Conservation (phyloP, 129 eudicot species). For the Artemisia argyi region DNA sequence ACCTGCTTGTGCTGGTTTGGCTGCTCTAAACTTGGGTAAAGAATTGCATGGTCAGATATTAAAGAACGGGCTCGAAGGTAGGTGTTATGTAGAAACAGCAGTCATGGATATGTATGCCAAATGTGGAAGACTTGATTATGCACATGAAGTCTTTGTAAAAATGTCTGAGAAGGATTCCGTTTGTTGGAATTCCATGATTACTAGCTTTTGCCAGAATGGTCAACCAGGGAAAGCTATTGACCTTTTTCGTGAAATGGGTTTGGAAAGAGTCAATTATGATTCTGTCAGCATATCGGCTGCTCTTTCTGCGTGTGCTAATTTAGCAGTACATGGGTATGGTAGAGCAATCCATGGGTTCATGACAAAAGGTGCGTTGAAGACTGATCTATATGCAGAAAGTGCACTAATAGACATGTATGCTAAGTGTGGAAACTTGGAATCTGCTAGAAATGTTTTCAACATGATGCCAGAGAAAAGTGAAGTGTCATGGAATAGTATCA, state of each 20-base stretch:
- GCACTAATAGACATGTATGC: slow-evolving; percentile 75
- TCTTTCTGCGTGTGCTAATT: slow-evolving; percentile 72
- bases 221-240: slow-evolving; percentile 64
- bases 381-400: slow-evolving; percentile 61
- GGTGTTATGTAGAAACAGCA: slow-evolving; percentile 67
- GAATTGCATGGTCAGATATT: slow-evolving; percentile 66
- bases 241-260: slow-evolving; percentile 61
- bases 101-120: slow-evolving; percentile 78
- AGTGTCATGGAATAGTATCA: slow-evolving; percentile 89
- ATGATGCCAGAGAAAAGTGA: slow-evolving; percentile 58
- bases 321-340: slow-evolving; percentile 56
- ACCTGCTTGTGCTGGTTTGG: slow-evolving; percentile 89
- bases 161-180: slow-evolving; percentile 61
- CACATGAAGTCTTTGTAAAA: slow-evolving; percentile 47
- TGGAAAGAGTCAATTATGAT: slow-evolving; percentile 46
- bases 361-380: slow-evolving; percentile 44
- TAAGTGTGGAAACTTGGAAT: slow-evolving; percentile 61
- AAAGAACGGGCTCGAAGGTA: slow-evolving; percentile 48
- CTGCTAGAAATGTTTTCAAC: slow-evolving; percentile 54
- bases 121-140: slow-evolving; percentile 72
- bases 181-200: slow-evolving; percentile 79
- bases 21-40: slow-evolving; percentile 52
- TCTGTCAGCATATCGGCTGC: slow-evolving; percentile 68
- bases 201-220: slow-evolving; percentile 69
- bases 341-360: slow-evolving; percentile 78